These are phyloP conservation scores for Endotrypanum monterogeii DNA, from an alignment of 208 protist genomes.

Conservation along the genomic window DNA sequence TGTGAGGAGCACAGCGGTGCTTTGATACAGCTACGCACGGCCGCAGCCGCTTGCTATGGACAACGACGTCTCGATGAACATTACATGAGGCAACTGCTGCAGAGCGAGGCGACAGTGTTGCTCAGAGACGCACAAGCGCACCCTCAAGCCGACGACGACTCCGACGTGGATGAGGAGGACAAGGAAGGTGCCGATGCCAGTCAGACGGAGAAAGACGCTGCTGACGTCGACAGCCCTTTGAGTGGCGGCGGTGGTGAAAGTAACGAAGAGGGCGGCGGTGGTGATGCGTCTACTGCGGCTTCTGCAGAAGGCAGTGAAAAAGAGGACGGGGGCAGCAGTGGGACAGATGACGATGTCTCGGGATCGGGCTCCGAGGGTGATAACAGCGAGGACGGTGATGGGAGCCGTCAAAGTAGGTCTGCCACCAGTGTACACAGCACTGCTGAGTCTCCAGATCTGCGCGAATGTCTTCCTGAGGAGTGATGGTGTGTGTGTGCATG, in stretches of 20 bases:
- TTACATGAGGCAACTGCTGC: constrained; percentile 52
- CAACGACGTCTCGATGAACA: constrained; percentile 47
- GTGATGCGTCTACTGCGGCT: background rate
- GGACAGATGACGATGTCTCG: background rate
- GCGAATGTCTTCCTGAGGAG: constrained; percentile 3
- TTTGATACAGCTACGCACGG: constrained; percentile 2
- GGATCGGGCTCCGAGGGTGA: constrained; percentile 8
- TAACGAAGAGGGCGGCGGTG: constrained; percentile 10
- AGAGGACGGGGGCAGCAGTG: constrained; percentile 1
- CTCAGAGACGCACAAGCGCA: constrained; percentile 12
- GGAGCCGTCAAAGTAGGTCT: background rate
- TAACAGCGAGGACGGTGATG: constrained; percentile 10
- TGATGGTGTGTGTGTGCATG: background rate
- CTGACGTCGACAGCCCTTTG: background rate
- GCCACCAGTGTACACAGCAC: background rate
- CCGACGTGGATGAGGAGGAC: constrained; percentile 28
- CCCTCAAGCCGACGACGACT: constrained; percentile 9
- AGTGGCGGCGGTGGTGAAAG: constrained; percentile 5
- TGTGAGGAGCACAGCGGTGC: background rate
- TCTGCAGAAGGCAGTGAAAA: background rate
- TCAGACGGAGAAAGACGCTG: background rate
- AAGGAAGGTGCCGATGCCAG: constrained; percentile 2
- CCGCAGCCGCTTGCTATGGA: constrained; percentile 26
- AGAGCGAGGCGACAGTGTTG: constrained; percentile 35
- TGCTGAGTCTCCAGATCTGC: constrained; percentile 5